Evolutionary conservation across 2,329 filamentous ascomycete genomes (phyloP).

Genomic region (Hirsutella rhossiliensis): DNA sequence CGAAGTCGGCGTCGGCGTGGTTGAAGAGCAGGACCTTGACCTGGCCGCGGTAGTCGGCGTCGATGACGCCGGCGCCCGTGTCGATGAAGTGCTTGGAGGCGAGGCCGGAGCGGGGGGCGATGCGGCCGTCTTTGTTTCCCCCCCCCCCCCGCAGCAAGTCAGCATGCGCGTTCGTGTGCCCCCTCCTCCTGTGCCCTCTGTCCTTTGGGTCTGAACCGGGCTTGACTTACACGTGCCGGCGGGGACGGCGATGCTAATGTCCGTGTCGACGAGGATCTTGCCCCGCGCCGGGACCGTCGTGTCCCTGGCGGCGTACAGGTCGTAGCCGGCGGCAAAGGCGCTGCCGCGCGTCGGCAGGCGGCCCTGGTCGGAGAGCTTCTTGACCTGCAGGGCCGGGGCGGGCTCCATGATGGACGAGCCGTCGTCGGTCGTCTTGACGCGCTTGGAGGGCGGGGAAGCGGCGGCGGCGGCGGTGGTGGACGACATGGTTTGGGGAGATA

Average conservation of each 20-base stretch:
- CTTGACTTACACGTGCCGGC: constrained; percentile 75
- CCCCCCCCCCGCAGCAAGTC: not conserved
- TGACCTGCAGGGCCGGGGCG: constrained; percentile 62
- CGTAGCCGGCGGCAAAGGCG: constrained; percentile 84
- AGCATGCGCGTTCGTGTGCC: not conserved
- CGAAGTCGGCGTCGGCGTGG: constrained; percentile 71
- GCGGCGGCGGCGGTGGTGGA: constrained; percentile 37
- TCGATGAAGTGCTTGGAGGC: constrained; percentile 94
- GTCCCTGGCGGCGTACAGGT: constrained; percentile 70
- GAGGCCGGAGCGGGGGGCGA: constrained; percentile 83
- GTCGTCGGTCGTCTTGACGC: constrained; percentile 50
- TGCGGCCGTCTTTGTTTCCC: constrained; percentile 57
- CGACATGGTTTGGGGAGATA: constrained; percentile 12
- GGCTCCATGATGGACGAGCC: constrained; percentile 23
- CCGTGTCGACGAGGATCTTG: constrained; percentile 80
- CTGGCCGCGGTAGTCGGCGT: constrained; percentile 90
- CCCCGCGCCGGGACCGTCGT: constrained; percentile 69
- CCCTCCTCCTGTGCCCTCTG: too few relatives aligned
- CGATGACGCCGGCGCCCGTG: constrained; percentile 90
- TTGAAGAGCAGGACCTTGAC: constrained; percentile 96
- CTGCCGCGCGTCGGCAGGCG: constrained; percentile 78
- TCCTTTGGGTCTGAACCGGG: too few relatives aligned
- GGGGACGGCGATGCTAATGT: constrained; percentile 82
- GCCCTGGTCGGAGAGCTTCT: constrained; percentile 75
- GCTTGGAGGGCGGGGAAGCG: constrained; percentile 63